Evolutionary conservation across 2,329 filamentous ascomycete species (phyloP).

Genomic region (Fusarium agapanthi): DNA sequence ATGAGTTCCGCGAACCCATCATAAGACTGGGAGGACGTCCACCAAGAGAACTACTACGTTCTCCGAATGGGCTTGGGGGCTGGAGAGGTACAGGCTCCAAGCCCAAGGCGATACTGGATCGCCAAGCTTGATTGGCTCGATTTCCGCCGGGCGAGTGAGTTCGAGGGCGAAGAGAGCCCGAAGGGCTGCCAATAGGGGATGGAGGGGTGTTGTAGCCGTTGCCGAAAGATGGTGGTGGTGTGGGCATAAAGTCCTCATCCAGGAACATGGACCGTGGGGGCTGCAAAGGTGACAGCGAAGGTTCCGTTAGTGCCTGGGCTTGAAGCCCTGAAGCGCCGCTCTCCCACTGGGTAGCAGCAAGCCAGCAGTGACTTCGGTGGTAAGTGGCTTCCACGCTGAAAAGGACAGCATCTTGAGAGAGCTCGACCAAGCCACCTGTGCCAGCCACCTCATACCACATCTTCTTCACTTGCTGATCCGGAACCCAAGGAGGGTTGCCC

Average conservation of each 20-base stretch:
- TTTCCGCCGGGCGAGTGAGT: slow-evolving; percentile 51
- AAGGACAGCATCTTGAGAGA: slow-evolving; percentile 67
- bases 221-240: slow-evolving; percentile 35
- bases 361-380: slow-evolving; percentile 66
- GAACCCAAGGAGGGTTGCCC: slow-evolving; percentile 78
- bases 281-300: slow-evolving; percentile 50
- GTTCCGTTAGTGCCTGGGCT: slow-evolving; percentile 41
- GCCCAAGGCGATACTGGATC: slow-evolving; percentile 55
- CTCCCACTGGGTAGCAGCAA: slow-evolving; percentile 61
- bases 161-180: slow-evolving; percentile 48
- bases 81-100: slow-evolving; percentile 54
- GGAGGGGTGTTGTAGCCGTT: slow-evolving; percentile 39
- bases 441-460: slow-evolving; percentile 81
- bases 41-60: slow-evolving; percentile 50
- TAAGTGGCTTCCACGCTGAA: slow-evolving; percentile 70
- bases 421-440: slow-evolving; percentile 63
- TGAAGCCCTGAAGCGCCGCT: slow-evolving; percentile 39
- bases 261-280: slow-evolving; percentile 51
- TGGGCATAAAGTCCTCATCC: slow-evolving; percentile 40
- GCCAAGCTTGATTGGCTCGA: slow-evolving; percentile 47
- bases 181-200: slow-evolving; percentile 44
- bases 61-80: slow-evolving; percentile 46
- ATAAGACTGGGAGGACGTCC: slow-evolving; percentile 47
- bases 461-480: slow-evolving; percentile 69
- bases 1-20: slow-evolving; percentile 46